Conservation (phyloP, 2,329 filamentous ascomycete genomes). For the Cytospora piceicola region DNA sequence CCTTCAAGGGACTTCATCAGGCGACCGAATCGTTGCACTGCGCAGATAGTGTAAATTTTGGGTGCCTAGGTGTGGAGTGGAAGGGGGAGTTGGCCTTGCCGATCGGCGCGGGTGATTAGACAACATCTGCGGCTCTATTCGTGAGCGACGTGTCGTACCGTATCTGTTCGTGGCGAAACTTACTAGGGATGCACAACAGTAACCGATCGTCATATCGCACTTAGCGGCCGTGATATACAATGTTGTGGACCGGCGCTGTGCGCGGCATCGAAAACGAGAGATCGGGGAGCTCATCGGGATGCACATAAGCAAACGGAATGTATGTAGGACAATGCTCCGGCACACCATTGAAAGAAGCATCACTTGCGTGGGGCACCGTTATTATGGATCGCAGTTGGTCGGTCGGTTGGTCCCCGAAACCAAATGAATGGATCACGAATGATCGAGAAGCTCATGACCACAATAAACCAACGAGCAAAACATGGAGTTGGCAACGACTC, state of each 20-base stretch:
- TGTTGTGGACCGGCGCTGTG: not conserved
- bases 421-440: not conserved
- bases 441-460: not conserved
- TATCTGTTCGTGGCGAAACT: conserved; percentile 19
- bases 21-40: conserved; percentile 24
- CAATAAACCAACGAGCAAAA: not conserved
- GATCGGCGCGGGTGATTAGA: conserved; percentile 22
- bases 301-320: not conserved
- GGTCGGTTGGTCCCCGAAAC: not conserved
- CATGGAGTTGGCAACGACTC: not conserved
- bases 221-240: conserved; percentile 2
- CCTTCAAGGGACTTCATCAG: conserved; percentile 21
- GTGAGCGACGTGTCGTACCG: conserved; percentile 3
- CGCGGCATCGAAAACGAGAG: conserved; percentile 14
- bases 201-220: not conserved
- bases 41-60: conserved; percentile 15
- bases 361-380: not conserved
- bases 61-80: not conserved
- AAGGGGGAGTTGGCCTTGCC: conserved; percentile 15
- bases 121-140: conserved; percentile 20
- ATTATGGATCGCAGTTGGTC: not conserved
- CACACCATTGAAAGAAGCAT: not conserved
- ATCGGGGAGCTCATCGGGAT: not conserved
- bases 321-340: not conserved
- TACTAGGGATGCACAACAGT: not conserved